Percentiles rank a stretch among this genome's conserved stretches.
Evolutionary conservation across 306 rosid species (phyloP).

Genomic region (Pterocarpus santalinus): DNA sequence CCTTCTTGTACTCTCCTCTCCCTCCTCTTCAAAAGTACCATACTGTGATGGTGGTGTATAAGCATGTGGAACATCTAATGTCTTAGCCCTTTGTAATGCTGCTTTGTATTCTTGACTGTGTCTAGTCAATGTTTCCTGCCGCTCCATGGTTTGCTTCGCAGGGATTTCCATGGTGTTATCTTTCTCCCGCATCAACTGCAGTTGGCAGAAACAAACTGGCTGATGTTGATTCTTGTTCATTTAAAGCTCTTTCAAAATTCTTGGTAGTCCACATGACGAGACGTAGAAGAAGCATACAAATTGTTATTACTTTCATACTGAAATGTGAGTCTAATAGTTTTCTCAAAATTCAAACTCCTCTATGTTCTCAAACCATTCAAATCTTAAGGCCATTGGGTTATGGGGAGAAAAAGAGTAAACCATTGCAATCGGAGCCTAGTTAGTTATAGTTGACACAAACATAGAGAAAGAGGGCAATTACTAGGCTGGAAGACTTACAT

Average conservation of each 20-base stretch:
- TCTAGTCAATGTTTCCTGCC: conserved; percentile 70
- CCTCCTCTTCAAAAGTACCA: conserved; percentile 75
- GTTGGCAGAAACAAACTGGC: conserved; percentile 36
- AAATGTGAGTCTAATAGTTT: not conserved
- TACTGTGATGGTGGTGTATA: conserved; percentile 70
- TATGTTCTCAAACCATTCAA: conserved; percentile 3
- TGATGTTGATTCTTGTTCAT: conserved; percentile 20
- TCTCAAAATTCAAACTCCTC: conserved; percentile 14
- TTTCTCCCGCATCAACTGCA: conserved; percentile 75
- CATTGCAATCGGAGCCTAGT: too few relatives aligned
- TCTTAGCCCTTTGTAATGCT: conserved; percentile 89
- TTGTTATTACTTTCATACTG: conserved; percentile 6
- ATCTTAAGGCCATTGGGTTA: not conserved
- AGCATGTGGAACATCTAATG: conserved; percentile 84
- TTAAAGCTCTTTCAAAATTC: not conserved
- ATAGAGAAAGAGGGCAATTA: conserved; percentile 14
- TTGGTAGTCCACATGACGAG: conserved; percentile 4
- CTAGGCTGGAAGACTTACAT: conserved; percentile 62
- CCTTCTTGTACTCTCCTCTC: conserved; percentile 58
- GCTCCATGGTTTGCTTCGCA: conserved; percentile 80
- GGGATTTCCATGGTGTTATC: conserved; percentile 72
- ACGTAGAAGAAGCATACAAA: conserved; percentile 11
- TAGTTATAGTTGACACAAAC: not conserved
- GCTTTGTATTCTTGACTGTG: conserved; percentile 79
- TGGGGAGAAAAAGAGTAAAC: not conserved